phyloP scores from a whole-genome alignment of 352 stramenopile genomes.

The Phytopythium boreale region DNA sequence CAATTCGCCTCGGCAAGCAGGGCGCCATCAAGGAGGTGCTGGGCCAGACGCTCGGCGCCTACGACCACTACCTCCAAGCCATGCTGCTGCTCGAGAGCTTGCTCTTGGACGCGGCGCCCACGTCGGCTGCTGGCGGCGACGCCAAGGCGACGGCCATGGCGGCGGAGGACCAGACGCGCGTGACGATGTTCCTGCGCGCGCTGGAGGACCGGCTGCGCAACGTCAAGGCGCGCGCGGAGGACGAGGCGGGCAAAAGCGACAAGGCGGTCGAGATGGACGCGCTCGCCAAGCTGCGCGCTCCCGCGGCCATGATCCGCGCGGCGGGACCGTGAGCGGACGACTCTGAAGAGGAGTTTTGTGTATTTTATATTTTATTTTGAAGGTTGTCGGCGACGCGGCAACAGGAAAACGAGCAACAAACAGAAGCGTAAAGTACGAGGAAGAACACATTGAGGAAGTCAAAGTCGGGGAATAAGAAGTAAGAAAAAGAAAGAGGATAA shows the following conservation, averaged over 20 bases:
- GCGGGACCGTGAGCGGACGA: background rate
- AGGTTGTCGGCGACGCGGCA: no score
- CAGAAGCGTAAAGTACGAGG: background rate
- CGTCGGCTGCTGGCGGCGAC: background rate
- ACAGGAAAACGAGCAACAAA: background rate
- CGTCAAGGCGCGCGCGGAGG: slow-evolving; percentile 31
- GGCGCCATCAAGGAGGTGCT: slow-evolving; percentile 69
- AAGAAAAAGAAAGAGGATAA: background rate
- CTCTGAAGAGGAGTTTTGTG: slow-evolving; percentile 1
- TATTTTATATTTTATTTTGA: slow-evolving; percentile 1
- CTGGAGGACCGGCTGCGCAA: slow-evolving; percentile 54
- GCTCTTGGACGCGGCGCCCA: slow-evolving; percentile 36
- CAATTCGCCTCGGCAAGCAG: slow-evolving; percentile 58
- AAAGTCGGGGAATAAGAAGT: no score
- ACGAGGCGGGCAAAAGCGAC: slow-evolving; percentile 11
- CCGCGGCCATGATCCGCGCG: slow-evolving; percentile 1
- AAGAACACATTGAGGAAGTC: no score
- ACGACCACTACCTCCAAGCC: slow-evolving; percentile 60
- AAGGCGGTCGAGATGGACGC: background rate
- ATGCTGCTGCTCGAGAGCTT: slow-evolving; percentile 63
- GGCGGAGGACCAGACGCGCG: slow-evolving; percentile 50
- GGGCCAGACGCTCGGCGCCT: slow-evolving; percentile 44
- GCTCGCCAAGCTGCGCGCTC: background rate
- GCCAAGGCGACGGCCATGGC: slow-evolving; percentile 14
- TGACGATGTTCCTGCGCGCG: slow-evolving; percentile 42